Evolutionary conservation across 768 basidiomycete genomes (phyloP).

Genomic region (Mycena epipterygia): DNA sequence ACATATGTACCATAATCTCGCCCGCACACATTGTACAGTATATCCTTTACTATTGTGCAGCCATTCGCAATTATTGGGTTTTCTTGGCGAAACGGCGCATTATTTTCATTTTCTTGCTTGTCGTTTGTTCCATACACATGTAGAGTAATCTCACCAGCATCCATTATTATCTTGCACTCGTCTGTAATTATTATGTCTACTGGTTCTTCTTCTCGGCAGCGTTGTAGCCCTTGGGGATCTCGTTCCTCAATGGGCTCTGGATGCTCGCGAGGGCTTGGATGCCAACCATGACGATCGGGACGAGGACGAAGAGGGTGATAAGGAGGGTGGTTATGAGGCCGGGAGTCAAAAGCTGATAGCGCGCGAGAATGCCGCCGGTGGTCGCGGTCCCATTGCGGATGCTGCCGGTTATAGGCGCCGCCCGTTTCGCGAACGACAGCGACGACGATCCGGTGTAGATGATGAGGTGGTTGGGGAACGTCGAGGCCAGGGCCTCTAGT

Average conservation of each 20-base stretch:
- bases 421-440: conserved; percentile 54
- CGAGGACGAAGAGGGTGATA: conserved; percentile 72
- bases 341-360: conserved; percentile 84
- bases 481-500: conserved; percentile 61
- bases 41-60: too few relatives aligned
- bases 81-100: too few relatives aligned
- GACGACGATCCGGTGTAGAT: conserved; percentile 70
- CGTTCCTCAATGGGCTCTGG: conserved; percentile 75
- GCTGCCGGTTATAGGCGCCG: conserved; percentile 34
- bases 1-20: too few relatives aligned
- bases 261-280: conserved; percentile 80
- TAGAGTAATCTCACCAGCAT: conserved; percentile 7
- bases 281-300: conserved; percentile 76
- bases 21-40: too few relatives aligned
- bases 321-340: conserved; percentile 77
- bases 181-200: conserved; percentile 48
- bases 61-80: too few relatives aligned
- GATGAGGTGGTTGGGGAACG: conserved; percentile 74
- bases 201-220: conserved; percentile 85
- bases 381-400: conserved; percentile 52
- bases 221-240: conserved; percentile 74
- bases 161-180: conserved; percentile 14
- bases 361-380: conserved; percentile 74
- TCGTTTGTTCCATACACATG: background rate
- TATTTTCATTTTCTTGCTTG: background rate